A percentile compares a stretch with the other conserved stretches of the same genome.
Evolutionary conservation across 2,329 filamentous ascomycete genomes (phyloP).

Genomic region (Epichloe baconii): DNA sequence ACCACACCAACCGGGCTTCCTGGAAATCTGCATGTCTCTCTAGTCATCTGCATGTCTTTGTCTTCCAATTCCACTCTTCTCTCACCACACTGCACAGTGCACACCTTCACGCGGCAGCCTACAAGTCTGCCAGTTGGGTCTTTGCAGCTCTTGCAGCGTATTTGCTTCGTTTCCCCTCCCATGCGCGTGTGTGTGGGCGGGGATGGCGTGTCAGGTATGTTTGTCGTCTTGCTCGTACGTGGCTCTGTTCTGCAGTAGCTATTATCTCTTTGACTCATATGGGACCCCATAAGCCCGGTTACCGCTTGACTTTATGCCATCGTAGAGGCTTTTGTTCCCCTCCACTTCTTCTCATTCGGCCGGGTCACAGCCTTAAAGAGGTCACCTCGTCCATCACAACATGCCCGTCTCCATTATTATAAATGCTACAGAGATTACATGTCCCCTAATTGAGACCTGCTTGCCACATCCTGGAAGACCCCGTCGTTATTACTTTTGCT

Average conservation of each 20-base stretch:
- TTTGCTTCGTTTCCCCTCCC: not conserved
- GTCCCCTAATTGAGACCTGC: not conserved
- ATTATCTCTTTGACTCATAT: too few relatives aligned
- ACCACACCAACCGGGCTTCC: not conserved
- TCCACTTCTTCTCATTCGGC: not conserved
- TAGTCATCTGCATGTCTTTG: not conserved
- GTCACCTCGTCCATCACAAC: not conserved
- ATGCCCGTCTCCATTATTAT: not conserved
- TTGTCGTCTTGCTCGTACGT: too few relatives aligned
- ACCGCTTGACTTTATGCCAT: not conserved
- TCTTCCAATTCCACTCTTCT: not conserved
- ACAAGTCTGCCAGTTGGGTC: constrained; percentile 1
- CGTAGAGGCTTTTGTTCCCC: not conserved
- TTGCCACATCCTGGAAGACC: constrained; percentile 4
- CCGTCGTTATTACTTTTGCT: not conserved
- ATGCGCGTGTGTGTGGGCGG: not conserved
- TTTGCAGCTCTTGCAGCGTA: not conserved
- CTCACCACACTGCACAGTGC: not conserved
- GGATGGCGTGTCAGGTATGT: not conserved
- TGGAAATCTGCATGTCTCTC: not conserved
- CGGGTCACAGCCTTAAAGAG: constrained; percentile 1
- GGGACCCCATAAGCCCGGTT: too few relatives aligned
- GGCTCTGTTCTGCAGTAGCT: too few relatives aligned
- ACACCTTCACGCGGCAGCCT: constrained; percentile 1
- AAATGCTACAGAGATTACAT: not conserved